A percentile compares a stretch with the other conserved stretches of the same genome.
These are phyloP conservation scores for Withania somnifera DNA, from an alignment of 305 asterid genomes.

Conservation along the genomic window DNA sequence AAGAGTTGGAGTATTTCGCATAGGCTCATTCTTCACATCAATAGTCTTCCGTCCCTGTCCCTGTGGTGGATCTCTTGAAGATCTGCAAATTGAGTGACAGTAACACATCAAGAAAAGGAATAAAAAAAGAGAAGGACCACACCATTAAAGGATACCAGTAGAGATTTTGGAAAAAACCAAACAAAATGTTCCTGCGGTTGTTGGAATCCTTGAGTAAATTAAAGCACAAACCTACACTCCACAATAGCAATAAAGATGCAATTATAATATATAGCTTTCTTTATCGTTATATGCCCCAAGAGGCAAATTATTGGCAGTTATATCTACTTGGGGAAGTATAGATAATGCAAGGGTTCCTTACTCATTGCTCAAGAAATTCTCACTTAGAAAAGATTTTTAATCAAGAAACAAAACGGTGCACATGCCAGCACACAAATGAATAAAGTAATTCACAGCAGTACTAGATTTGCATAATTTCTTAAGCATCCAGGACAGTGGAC, in stretches of 20 bases:
- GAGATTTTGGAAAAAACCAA: neutral
- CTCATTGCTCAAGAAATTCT: no score
- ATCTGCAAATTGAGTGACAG: constrained; percentile 26
- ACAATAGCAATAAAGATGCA: neutral
- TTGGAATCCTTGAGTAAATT: neutral
- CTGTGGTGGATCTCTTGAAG: constrained; percentile 64
- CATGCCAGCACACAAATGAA: neutral
- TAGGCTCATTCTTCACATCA: constrained; percentile 28
- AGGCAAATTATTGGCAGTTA: neutral
- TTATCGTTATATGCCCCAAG: neutral
- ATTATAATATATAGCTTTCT: neutral
- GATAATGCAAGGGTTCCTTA: no score
- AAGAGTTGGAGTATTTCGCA: constrained; percentile 39
- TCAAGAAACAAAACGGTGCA: neutral
- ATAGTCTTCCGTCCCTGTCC: constrained; percentile 44
- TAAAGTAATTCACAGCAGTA: neutral
- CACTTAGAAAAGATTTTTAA: neutral
- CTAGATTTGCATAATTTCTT: neutral
- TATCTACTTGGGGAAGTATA: neutral
- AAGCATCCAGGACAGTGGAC: neutral
- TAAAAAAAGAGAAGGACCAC: neutral
- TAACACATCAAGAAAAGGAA: neutral
- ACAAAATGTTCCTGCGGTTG: neutral
- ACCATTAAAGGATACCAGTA: neutral
- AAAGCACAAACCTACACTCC: neutral